Percentiles rank a stretch among this genome's conserved stretches.
phyloP scores from a whole-genome alignment of 208 protist species.

The Tritrichomonas foetus region DNA sequence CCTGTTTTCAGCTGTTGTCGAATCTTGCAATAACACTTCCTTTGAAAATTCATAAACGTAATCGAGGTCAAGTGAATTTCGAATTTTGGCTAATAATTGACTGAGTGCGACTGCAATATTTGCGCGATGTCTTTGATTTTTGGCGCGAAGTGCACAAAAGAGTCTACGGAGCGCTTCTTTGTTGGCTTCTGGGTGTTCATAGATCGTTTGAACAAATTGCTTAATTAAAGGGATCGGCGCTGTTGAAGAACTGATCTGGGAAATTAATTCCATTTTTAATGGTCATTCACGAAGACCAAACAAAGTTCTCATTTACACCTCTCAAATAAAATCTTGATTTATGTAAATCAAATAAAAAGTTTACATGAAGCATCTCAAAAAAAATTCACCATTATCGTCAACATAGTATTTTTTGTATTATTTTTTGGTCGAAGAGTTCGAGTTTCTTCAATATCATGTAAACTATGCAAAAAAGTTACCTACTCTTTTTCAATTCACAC shows the following conservation, averaged over 20 bases:
- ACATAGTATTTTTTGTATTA: too few relatives aligned
- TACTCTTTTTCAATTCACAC: too few relatives aligned
- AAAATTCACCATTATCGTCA: too few relatives aligned
- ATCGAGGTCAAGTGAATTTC: neutral
- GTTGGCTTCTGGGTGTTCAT: neutral
- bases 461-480: too few relatives aligned
- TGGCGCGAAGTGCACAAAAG: neutral
- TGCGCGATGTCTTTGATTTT: neutral
- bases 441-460: too few relatives aligned
- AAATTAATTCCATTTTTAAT: neutral
- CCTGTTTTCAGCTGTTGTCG: neutral
- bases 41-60: conserved; percentile 17
- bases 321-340: too few relatives aligned
- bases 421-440: too few relatives aligned
- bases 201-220: neutral
- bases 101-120: conserved; percentile 1
- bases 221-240: neutral
- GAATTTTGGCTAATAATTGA: neutral
- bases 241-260: neutral
- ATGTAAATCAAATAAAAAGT: too few relatives aligned
- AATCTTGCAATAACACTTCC: neutral
- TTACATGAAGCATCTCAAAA: too few relatives aligned
- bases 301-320: too few relatives aligned
- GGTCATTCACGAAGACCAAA: too few relatives aligned
- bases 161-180: neutral